These are phyloP conservation scores for Plenodomus lindquistii DNA, from an alignment of 2,329 filamentous ascomycete genomes.

Conservation along the genomic window DNA sequence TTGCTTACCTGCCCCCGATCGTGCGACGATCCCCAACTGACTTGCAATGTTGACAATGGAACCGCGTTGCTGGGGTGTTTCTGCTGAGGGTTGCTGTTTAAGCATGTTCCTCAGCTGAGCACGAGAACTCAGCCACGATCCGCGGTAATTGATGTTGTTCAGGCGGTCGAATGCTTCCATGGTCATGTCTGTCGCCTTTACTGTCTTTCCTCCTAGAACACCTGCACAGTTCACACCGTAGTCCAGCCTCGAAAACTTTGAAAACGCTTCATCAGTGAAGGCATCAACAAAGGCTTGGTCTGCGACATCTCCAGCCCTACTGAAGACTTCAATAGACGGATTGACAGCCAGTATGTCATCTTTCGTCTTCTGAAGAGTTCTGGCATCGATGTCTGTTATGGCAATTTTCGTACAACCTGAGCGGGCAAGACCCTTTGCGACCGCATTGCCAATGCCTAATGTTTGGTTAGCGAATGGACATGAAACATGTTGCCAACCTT, in stretches of 20 bases:
- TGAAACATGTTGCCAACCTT: neutral
- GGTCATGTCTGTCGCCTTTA: conserved; percentile 53
- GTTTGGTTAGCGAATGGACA: conserved; percentile 4
- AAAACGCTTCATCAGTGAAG: conserved; percentile 44
- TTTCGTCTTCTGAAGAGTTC: conserved; percentile 42
- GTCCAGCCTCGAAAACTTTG: conserved; percentile 54
- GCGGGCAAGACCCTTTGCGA: conserved; percentile 54
- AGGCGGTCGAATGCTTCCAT: conserved; percentile 57
- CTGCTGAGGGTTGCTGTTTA: conserved; percentile 54
- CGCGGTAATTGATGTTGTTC: conserved; percentile 61
- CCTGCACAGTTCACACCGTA: conserved; percentile 62
- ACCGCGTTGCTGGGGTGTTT: conserved; percentile 40
- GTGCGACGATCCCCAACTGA: conserved; percentile 52
- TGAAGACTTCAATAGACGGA: conserved; percentile 35
- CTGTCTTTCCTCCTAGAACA: conserved; percentile 48
- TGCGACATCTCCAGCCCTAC: conserved; percentile 54
- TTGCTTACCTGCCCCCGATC: conserved; percentile 26
- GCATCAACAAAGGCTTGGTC: conserved; percentile 52
- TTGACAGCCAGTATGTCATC: conserved; percentile 24
- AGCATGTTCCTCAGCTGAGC: conserved; percentile 58
- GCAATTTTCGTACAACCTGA: conserved; percentile 57
- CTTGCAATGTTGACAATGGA: conserved; percentile 60
- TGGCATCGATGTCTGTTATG: conserved; percentile 58
- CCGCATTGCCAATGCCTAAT: conserved; percentile 60
- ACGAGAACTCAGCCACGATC: conserved; percentile 60